A percentile compares a stretch with the other conserved stretches of the same genome.
phyloP scores from a whole-genome alignment of 2,329 filamentous ascomycete species.

The Cordyceps tenuipes region DNA sequence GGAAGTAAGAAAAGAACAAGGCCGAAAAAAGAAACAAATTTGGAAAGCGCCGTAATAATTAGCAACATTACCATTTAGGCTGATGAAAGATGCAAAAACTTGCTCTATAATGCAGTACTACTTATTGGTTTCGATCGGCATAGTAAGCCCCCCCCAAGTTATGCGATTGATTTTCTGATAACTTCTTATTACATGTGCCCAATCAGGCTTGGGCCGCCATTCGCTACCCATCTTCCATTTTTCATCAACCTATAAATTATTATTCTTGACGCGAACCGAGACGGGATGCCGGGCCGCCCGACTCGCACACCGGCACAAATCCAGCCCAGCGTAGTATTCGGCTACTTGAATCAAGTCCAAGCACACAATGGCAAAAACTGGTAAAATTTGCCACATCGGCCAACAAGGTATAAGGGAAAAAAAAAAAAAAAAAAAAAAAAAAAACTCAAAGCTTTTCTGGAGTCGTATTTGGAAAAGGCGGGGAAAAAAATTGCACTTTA shows the following conservation, averaged over 20 bases:
- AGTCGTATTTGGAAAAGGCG: neutral
- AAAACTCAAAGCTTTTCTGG: neutral
- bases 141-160: too few relatives aligned
- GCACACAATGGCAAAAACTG: neutral
- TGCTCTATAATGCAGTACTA: too few relatives aligned
- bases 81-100: too few relatives aligned
- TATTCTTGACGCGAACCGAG: neutral
- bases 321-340: neutral
- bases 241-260: too few relatives aligned
- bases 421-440: too few relatives aligned
- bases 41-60: too few relatives aligned
- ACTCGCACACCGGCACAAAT: neutral
- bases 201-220: neutral
- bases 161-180: neutral
- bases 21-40: too few relatives aligned
- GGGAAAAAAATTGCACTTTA: neutral
- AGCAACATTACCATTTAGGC: too few relatives aligned
- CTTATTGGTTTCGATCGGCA: too few relatives aligned
- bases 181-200: neutral
- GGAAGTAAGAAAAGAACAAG: too few relatives aligned
- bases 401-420: too few relatives aligned
- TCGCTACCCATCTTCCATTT: neutral
- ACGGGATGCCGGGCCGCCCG: neutral
- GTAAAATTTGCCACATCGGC: too few relatives aligned
- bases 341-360: neutral